These are phyloP conservation scores for Exophiala sideris DNA, from an alignment of 2,329 filamentous ascomycete species.

Conservation along the genomic window DNA sequence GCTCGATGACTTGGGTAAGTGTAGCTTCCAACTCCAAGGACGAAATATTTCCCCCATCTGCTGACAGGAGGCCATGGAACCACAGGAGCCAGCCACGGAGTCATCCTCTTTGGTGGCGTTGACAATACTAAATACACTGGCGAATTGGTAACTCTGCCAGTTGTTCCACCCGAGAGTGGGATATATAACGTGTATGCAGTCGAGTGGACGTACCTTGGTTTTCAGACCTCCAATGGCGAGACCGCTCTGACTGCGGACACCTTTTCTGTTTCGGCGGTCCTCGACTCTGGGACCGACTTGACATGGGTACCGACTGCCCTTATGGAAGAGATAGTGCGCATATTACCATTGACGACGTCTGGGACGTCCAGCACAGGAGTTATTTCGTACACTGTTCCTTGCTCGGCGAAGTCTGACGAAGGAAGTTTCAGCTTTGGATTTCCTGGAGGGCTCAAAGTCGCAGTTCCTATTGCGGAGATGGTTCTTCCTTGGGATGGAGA, in stretches of 20 bases:
- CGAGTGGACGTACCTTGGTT: conserved; percentile 40
- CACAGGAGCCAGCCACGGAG: conserved; percentile 59
- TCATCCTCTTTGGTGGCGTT: conserved; percentile 73
- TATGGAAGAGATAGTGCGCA: conserved; percentile 50
- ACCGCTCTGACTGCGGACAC: conserved; percentile 40
- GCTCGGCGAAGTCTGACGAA: conserved; percentile 30
- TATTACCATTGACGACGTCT: no score
- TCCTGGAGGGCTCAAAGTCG: neutral
- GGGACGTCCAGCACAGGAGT: no score
- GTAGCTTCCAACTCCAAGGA: neutral
- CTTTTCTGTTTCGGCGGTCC: conserved; percentile 49
- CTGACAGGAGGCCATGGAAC: no score
- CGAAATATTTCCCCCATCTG: neutral
- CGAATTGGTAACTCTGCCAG: conserved; percentile 58
- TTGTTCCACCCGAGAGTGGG: conserved; percentile 49
- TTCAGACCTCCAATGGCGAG: conserved; percentile 26
- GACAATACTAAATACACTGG: conserved; percentile 70
- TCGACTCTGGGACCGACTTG: conserved; percentile 70
- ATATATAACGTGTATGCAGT: conserved; percentile 43
- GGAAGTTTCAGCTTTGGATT: neutral
- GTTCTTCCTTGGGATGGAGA: neutral
- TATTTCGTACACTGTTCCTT: no score
- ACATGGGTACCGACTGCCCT: conserved; percentile 64
- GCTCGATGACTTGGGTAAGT: conserved; percentile 39
- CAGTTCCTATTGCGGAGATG: neutral